A percentile compares a stretch with the other conserved stretches of the same genome.
phyloP scores from a whole-genome alignment of 768 basidiomycete genomes.

The Heimioporus sp. region DNA sequence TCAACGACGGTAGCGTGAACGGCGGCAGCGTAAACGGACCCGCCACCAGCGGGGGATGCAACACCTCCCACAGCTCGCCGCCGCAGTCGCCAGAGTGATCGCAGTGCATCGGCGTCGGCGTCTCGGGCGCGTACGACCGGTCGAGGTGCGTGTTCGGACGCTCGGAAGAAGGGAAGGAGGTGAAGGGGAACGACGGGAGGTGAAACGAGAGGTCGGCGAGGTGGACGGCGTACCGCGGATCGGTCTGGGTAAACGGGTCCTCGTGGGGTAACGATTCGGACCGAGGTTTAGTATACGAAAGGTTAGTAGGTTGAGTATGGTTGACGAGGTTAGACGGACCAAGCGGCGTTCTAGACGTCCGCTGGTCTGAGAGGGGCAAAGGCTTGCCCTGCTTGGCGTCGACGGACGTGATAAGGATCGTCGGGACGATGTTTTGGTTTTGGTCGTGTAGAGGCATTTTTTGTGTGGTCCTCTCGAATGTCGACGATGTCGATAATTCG shows the following conservation, averaged over 20 bases:
- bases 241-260: slow-evolving; percentile 12
- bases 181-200: slow-evolving; percentile 11
- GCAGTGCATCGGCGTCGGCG: slow-evolving; percentile 26
- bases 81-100: slow-evolving; percentile 22
- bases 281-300: neutral
- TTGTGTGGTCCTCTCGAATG: neutral
- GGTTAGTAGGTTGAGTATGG: slow-evolving; percentile 1
- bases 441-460: neutral
- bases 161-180: no score
- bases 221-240: neutral
- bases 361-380: slow-evolving; percentile 12
- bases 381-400: slow-evolving; percentile 23
- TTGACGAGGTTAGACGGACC: slow-evolving; percentile 9
- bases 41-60: slow-evolving; percentile 23
- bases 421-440: slow-evolving; percentile 13
- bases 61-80: slow-evolving; percentile 23
- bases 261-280: slow-evolving; percentile 4
- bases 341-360: slow-evolving; percentile 12
- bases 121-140: slow-evolving; percentile 16
- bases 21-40: slow-evolving; percentile 20
- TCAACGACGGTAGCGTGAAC: slow-evolving; percentile 22
- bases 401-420: slow-evolving; percentile 25
- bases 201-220: slow-evolving; percentile 6
- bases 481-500: neutral
- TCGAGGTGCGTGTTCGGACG: neutral